A percentile compares a stretch with the other conserved stretches of the same genome.
These are phyloP conservation scores for Gentiana macrophylla DNA, from an alignment of 257 asterid genomes.

Conservation along the genomic window DNA sequence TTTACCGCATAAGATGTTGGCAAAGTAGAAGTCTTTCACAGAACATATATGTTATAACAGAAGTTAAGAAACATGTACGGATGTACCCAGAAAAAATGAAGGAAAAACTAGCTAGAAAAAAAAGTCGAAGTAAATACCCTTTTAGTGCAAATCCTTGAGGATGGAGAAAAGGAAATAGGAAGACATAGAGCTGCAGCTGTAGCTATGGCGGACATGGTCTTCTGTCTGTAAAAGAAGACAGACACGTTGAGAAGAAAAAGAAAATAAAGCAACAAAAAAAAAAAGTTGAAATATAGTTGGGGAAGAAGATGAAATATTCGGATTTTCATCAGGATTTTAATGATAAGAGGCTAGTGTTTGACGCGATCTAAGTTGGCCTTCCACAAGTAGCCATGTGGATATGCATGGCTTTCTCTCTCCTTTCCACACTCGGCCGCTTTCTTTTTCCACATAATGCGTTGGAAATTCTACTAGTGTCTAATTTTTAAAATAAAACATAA, in stretches of 20 bases:
- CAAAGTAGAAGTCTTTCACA: too few species aligned
- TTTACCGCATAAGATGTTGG: too few species aligned
- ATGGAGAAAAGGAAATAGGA: constrained; percentile 48
- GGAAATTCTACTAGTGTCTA: neutral
- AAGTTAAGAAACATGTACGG: too few species aligned
- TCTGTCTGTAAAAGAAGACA: neutral
- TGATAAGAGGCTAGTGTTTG: constrained; percentile 52
- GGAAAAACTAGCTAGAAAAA: too few species aligned
- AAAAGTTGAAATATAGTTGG: neutral
- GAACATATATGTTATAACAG: too few species aligned
- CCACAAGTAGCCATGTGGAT: constrained; percentile 48
- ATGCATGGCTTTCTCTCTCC: constrained; percentile 10
- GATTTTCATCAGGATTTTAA: constrained; percentile 13
- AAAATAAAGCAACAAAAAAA: constrained; percentile 11
- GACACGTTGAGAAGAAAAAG: constrained; percentile 4
- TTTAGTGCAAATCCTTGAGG: constrained; percentile 38
- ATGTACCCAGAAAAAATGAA: neutral
- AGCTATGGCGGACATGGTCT: constrained; percentile 79
- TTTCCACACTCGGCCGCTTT: constrained; percentile 34
- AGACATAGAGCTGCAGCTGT: constrained; percentile 74
- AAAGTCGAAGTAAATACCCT: constrained; percentile 30
- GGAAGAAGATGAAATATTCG: constrained; percentile 15
- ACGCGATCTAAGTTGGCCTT: constrained; percentile 64
- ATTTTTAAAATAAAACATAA: too few species aligned
- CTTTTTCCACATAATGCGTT: constrained; percentile 22